Base-by-base conservation (phyloP, 2,329 filamentous ascomycete genomes). In the Talaromyces sp. region DNA sequence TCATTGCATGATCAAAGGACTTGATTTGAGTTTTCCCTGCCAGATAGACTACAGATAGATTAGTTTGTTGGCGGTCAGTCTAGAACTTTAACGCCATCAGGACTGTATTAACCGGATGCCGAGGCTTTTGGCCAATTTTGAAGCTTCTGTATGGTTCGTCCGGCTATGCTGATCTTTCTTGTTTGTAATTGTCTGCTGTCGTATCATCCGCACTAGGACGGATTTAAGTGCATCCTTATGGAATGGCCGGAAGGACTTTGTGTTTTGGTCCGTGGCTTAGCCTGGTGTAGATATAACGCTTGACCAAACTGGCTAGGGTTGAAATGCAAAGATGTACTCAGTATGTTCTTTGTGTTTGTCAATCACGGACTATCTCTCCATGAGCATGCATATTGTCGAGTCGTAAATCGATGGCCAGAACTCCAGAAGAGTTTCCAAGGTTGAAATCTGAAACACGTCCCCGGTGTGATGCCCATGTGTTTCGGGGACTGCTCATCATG, bases 111-210 rank as follows among this genome's bases (percentile, higher is more conserved):
- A 17, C 56, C 38, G 36, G 56, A 43, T 40, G 36, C 56, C 56
- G 22, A 36, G 56, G 56, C 56, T 29, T 29, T 10, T n/a, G 22
- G 10, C 45, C 56, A 31, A 1, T 6, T 43, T 19, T n/a, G 36
- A 31, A 15, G 36, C 36, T 59, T 45, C 36, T 59, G 56, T 59
- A 36, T 59, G 56, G 56, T 27, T 43, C 25, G 36, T 45, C 38
- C 56, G 56, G 56, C 56, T 59, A 59, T 45, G 56, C 34, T 19
- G 25, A 59, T 59, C 34, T 43, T 58, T 27, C 6, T 27, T 27
- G 36, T 15, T 40, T 22, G 34, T n/a, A n/a, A n/a, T n/a, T n/a
- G 10, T 34, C 19, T 49, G 45, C 47, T 51, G 25, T 51, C 10
- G 47, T 27, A 27, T 53, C 49, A 34, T 56, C n/a, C n/a, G 31